Evolutionary conservation across 345 rosid species (phyloP), one percentile per base, ranked within the genome.

Genomic region (Geranium rotundifolium): DNA sequence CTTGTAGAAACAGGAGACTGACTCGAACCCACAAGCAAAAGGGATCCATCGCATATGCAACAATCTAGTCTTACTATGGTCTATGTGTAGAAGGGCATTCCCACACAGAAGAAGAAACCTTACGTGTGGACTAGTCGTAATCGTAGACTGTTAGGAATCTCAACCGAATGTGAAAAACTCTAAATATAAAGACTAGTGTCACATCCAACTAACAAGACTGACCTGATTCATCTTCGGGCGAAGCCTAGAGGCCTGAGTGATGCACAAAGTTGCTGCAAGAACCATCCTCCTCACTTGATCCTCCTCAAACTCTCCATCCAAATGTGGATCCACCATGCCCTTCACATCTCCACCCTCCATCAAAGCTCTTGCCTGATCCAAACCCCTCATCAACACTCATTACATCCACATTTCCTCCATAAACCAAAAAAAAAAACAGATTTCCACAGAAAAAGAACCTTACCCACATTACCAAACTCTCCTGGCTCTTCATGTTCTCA

Each of bases 381-480:
- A 59, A 72, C 56, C 16, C 27, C 17, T 59, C 39, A 23, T 7
- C 29, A 50, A 18, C 5, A 55, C 1, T 23, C 18, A 58, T 23
- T 9, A 56, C 27, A 56, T 9, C 2, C n/a, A 56, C 6, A 6
- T 19, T 16, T 27, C 46, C 8, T 16, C 13, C 65, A 56, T n/a
- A 14, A 4, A 46, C 12, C n/a, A 23, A 23, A 23, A 23, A 23
- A 23, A 23, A 37, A 5, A 65, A 69, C 54, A 55, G 9, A n/a
- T 16, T 31, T 63, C 65, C 18, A 52, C 1, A n/a, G 62, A 67
- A 16, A 12, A 58, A 56, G 17, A 15, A 41, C 34, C 98, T 75
- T 78, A 89, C 98, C 99, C 99, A 93, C 89, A 86, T 77, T 69
- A 90, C 86, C 84, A 93, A 79, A 71, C 99, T 93, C 68, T 84